Evolutionary conservation across 306 rosid species (phyloP).

Genomic region (Prunus armeniaca): DNA sequence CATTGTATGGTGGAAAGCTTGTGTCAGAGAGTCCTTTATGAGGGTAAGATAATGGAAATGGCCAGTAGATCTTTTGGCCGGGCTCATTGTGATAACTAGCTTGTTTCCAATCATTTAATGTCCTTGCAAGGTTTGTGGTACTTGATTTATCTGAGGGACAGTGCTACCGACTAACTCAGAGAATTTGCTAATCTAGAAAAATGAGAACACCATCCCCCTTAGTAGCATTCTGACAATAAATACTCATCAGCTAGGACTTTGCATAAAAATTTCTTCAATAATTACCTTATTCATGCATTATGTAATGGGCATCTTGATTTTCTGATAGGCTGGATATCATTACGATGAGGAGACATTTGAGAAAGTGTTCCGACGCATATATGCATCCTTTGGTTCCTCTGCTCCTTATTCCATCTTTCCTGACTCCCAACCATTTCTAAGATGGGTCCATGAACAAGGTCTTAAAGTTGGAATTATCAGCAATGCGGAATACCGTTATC

Average conservation of each 20-base stretch:
- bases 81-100: not conserved
- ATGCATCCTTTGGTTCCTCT: constrained; percentile 87
- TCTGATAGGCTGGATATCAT: constrained; percentile 82
- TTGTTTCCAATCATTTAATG: constrained; percentile 9
- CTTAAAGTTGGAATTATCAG: constrained; percentile 81
- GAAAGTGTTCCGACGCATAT: constrained; percentile 86
- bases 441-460: constrained; percentile 80
- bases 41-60: constrained; percentile 57
- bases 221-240: not conserved
- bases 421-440: constrained; percentile 85
- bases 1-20: constrained; percentile 89
- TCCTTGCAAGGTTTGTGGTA: constrained; percentile 8
- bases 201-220: not conserved
- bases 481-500: constrained; percentile 83
- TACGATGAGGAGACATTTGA: constrained; percentile 97
- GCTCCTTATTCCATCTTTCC: constrained; percentile 83
- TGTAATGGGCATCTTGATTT: constrained; percentile 30
- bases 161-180: constrained; percentile 7
- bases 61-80: constrained; percentile 10
- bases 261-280: not conserved
- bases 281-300: not conserved
- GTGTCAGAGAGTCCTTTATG: constrained; percentile 83
- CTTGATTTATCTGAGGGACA: not conserved
- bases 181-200: not conserved
- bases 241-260: not conserved